Evolutionary conservation across 192 early-diverging fungal species (phyloP), one percentile per base, ranked within the genome.

Genomic region (Entophlyctis luteolus): DNA sequence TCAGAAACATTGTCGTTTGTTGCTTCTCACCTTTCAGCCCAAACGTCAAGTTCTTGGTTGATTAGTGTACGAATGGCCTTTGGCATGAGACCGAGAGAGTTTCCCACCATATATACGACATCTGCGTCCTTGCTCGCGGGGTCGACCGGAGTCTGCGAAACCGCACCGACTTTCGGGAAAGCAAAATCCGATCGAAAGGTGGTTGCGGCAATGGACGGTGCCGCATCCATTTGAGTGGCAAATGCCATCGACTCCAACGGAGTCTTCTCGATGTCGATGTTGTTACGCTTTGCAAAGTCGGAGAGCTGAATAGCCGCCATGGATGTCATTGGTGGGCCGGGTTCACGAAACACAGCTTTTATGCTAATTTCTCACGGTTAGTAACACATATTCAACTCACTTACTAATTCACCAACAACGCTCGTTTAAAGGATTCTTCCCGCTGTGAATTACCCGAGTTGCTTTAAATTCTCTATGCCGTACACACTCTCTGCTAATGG

Each of bases 71-170:
- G 73, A 0, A 90, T 83, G 12, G 78, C 72, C 38, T 80, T 84
- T 34, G 96, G 93, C 72, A 90, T 81, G 62, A 97, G 79, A 3
- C 96, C 94, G 12, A 98, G 83, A 5, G 93, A 96, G 79, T 98
- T 97, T 25, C 96, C 96, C 74, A 93, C 92, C 49, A 98, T 78
- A 73, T 98, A 98, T 12, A 87, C 73, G 39, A n/a, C 39, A 42
- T 42, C 39, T 8, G 39, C 39, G n/a, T 8, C n/a, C 8, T 42
- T 8, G 10, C 8, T 8, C 8, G 8, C 10, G 10, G 39, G 10
- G 8, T n/a, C n/a, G 39, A n/a, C 8, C 39, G 39, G 39, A n/a
- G 8, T 42, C n/a, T 42, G 8, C n/a, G 39, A 12, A n/a, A 42
- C n/a, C 10, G 8, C 39, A n/a, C 39, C n/a, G 39, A 42, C 39